Base-by-base conservation (phyloP, 2,329 filamentous ascomycete species). In the Penicillium sp. region DNA sequence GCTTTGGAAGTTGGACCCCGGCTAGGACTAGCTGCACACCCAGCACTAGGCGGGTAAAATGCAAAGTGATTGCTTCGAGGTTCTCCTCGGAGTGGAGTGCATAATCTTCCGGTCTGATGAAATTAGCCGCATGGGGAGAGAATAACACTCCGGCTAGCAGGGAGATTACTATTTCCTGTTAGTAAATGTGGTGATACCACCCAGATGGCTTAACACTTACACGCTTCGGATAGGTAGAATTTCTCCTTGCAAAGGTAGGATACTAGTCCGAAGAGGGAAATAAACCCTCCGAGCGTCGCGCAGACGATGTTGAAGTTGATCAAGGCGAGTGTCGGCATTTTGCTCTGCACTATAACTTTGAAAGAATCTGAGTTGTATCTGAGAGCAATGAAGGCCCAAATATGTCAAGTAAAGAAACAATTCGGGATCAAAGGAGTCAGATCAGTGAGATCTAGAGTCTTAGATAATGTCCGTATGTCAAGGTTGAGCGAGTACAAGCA, bases 21-120 rank as follows among this genome's bases (percentile, higher is more conserved):
- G 92, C 92, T 7, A 97, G 81, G 9, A 96, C 90, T 11, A 97
- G 83, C 75, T 97, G 92, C 0, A 97, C 90, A 3, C 92, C 92
- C 0, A 97, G 84, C 0, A 96, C 92, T 0, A 97, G 83, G 1
- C 92, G 86, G 0, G 88, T 88, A 75, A 97, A 96, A 74, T 90
- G 89, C 61, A 96, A 79, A 0, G 90, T 96, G 60, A 92, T 87
- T 9, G 81, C 78, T 58, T 91, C 83, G 43, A 96, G 78, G 49
- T 86, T 85, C 34, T 81, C 74, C 9, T 76, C 70, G 21, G 77
- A 76, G 23, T 78, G 79, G 62, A 81, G 72, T 5, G 90, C 89
- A 77, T 95, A 96, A 6, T 92, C 85, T 8, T 88, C 75, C 0
- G 88, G 92, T 44, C 84, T 82, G 53, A 96, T 84, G 53, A 91